These are phyloP conservation scores for Ophiostoma montium DNA, from an alignment of 2,329 filamentous ascomycete genomes.

Conservation along the genomic window DNA sequence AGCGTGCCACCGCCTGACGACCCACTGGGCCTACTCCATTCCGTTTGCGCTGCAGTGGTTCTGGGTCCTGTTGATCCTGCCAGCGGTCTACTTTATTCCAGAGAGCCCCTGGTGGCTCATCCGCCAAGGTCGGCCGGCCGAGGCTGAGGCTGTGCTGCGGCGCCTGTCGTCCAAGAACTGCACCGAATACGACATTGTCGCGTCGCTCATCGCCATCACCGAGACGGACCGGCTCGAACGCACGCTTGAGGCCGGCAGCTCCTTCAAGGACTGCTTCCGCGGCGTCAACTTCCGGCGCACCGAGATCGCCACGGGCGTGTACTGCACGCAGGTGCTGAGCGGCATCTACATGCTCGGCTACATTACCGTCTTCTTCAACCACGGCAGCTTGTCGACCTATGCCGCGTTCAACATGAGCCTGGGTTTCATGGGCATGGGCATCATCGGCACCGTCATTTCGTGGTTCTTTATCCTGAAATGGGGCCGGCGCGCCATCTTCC, in stretches of 20 bases:
- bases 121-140: constrained; percentile 25
- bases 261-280: constrained; percentile 36
- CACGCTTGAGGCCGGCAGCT: constrained; percentile 33
- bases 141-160: constrained; percentile 26
- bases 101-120: constrained; percentile 38
- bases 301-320: constrained; percentile 44
- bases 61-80: constrained; percentile 31
- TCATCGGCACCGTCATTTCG: constrained; percentile 37
- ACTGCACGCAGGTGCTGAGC: constrained; percentile 49
- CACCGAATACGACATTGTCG: constrained; percentile 26
- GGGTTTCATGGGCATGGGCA: constrained; percentile 35
- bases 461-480: constrained; percentile 35
- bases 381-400: constrained; percentile 35
- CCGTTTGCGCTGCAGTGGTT: constrained; percentile 37
- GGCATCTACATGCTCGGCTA: constrained; percentile 52
- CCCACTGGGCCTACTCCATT: constrained; percentile 36
- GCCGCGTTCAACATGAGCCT: constrained; percentile 42
- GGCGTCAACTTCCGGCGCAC: constrained; percentile 36
- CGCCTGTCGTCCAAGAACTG: constrained; percentile 26
- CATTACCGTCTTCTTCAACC: constrained; percentile 46
- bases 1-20: constrained; percentile 24
- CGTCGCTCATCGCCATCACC: constrained; percentile 39
- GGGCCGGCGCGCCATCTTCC: constrained; percentile 38
- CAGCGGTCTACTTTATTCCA: constrained; percentile 31
- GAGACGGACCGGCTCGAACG: constrained; percentile 45